Evolutionary conservation across 2,329 filamentous ascomycete genomes (phyloP), one percentile per base, ranked within the genome.

Genomic region (Aureobasidium melanogenum): DNA sequence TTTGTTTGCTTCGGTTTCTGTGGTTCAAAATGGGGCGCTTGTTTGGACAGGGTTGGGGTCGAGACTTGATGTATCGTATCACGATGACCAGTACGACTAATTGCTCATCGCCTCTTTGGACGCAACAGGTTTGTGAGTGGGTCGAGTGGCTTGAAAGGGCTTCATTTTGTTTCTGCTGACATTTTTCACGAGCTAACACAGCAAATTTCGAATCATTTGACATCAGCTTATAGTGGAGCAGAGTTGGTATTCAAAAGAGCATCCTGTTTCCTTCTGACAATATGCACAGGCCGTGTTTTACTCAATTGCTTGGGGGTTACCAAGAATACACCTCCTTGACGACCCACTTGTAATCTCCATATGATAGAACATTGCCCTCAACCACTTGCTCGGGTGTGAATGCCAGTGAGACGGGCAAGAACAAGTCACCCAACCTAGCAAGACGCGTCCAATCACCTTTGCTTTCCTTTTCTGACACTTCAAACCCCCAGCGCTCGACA

Each of bases 401-500:
- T 34, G 70, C 67, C 19, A 71, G 66, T 0, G 68, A 68, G 66
- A 76, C 78, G 19, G 77, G 77, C 65, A 79, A 19, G 54, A 73
- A 77, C 47, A 66, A 54, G 54, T 70, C 67, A 1, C 76, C 76
- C 15, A 77, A 66, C 64, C 72, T 72, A 5, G 71, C 69, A 32
- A 66, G 65, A 36, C 76, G 67, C 64, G 67, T 68, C 76, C 76
- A 79, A 7, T 61, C 66, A 10, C 61, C 63, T 52, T 64, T 63
- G 17, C 56, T 56, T 17, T 55, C 57, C 5, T 55, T 56, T n/a
- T 47, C 62, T 24, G 56, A 62, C 43, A 48, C 57, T 26, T 41
- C 63, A 67, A 75, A 82, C 66, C 77, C 74, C 84, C 84, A 86
- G 59, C 83, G 74, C 75, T 87, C 84, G 1, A 79, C 73, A 22